These are phyloP conservation scores for Serendipita sp. DNA, from an alignment of 768 basidiomycete species.

Conservation along the genomic window DNA sequence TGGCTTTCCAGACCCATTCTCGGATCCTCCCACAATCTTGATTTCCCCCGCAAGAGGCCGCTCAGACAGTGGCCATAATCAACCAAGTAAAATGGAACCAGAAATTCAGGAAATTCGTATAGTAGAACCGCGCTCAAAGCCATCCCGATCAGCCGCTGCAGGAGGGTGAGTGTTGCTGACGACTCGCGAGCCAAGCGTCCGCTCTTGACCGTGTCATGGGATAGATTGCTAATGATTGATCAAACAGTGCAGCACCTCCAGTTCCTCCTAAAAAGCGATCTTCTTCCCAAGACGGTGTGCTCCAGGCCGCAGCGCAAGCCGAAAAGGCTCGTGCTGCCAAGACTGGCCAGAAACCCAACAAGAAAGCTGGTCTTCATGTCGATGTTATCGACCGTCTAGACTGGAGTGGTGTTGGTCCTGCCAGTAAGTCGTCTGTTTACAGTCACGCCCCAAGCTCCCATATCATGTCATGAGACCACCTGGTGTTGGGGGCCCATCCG, in stretches of 20 bases:
- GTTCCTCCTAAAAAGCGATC: constrained; percentile 27
- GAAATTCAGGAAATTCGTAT: constrained; percentile 30
- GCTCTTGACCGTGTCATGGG: constrained; percentile 4
- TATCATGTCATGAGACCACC: background rate
- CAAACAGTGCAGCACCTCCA: constrained; percentile 15
- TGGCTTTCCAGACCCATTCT: constrained; percentile 9
- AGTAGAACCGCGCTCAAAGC: constrained; percentile 37
- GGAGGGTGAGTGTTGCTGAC: constrained; percentile 24
- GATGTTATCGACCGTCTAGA: constrained; percentile 85
- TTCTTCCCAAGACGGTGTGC: constrained; percentile 34
- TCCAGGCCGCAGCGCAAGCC: constrained; percentile 24
- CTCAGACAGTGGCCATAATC: constrained; percentile 43
- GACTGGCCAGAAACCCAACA: constrained; percentile 37
- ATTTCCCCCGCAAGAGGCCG: constrained; percentile 16
- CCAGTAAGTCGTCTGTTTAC: constrained; percentile 38
- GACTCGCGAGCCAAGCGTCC: constrained; percentile 10
- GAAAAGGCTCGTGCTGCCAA: constrained; percentile 32
- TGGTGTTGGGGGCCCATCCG: background rate
- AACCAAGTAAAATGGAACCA: constrained; percentile 48
- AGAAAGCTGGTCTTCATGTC: constrained; percentile 58
- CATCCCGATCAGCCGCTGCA: constrained; percentile 34
- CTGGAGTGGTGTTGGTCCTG: constrained; percentile 59
- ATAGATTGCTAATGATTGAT: constrained; percentile 21
- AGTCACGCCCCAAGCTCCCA: background rate
- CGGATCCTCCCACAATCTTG: constrained; percentile 7